phyloP scores from a whole-genome alignment of 345 rosid genomes.

The rapeseed (Brassica napus) region DNA sequence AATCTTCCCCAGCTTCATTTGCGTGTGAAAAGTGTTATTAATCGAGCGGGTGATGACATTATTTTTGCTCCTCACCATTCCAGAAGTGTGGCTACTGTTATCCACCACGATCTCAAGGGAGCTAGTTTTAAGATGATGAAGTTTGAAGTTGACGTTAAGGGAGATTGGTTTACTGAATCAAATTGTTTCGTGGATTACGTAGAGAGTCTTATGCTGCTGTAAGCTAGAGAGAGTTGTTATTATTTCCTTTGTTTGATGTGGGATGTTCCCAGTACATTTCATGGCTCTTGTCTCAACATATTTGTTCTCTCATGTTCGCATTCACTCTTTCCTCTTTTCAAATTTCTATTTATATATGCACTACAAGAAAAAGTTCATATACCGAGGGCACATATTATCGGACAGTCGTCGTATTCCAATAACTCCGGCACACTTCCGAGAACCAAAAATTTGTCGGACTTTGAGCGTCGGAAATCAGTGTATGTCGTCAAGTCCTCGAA shows the following conservation, averaged over 20 bases:
- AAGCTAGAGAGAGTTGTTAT: background rate
- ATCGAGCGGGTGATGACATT: background rate
- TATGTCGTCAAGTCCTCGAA: too few species aligned
- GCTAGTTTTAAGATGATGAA: background rate
- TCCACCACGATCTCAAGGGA: background rate
- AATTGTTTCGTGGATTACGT: background rate
- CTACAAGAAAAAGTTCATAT: too few species aligned
- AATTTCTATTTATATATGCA: too few species aligned
- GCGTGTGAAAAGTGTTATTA: background rate
- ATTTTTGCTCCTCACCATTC: background rate
- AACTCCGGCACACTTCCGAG: too few species aligned
- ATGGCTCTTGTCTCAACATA: background rate
- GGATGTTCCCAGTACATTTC: background rate
- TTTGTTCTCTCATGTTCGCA: background rate
- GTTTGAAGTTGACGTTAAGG: background rate
- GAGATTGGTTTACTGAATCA: background rate
- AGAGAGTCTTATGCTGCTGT: background rate
- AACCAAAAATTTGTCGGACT: too few species aligned
- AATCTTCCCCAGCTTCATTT: background rate
- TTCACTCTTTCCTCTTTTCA: background rate
- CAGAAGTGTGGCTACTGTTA: background rate
- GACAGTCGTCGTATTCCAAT: too few species aligned
- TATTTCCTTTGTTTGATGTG: background rate
- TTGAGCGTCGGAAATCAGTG: too few species aligned
- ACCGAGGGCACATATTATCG: too few species aligned